Evolutionary conservation across 2,329 filamentous ascomycete species (phyloP).

Genomic region (Pyrenochaeta sp.): DNA sequence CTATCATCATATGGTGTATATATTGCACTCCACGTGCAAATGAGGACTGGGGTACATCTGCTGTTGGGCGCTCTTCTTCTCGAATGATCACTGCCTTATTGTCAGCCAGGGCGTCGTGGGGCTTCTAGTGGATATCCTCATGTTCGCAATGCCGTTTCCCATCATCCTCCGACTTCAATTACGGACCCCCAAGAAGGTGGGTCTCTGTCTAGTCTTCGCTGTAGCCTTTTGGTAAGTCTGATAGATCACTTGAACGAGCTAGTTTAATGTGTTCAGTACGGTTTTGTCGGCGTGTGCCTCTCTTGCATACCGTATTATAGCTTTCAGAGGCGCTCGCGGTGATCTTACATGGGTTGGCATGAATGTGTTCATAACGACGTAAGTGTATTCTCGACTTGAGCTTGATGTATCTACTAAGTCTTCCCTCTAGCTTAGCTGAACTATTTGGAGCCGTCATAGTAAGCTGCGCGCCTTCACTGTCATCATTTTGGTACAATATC

Average conservation of each 20-base stretch:
- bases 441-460: constrained; percentile 11
- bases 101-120: not conserved
- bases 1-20: constrained; percentile 1
- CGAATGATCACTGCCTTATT: not conserved
- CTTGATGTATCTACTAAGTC: not conserved
- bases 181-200: constrained; percentile 1
- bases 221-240: not conserved
- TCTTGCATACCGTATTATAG: constrained; percentile 1
- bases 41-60: constrained; percentile 6
- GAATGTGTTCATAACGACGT: constrained; percentile 1
- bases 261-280: not conserved
- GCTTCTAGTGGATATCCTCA: constrained; percentile 5
- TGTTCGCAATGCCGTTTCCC: constrained; percentile 11
- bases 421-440: constrained; percentile 2
- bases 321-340: not conserved
- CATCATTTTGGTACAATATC: constrained; percentile 13
- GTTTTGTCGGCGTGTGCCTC: not conserved
- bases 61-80: not conserved
- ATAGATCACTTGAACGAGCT: constrained; percentile 4
- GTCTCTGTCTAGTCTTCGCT: constrained; percentile 5
- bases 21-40: constrained; percentile 3
- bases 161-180: constrained; percentile 3
- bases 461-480: constrained; percentile 10
- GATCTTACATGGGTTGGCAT: constrained; percentile 1
- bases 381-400: not conserved